Evolutionary conservation across 1,284 basidiomycete species (phyloP), one percentile per base, ranked within the genome.

Genomic region (Ustilago nuda): DNA sequence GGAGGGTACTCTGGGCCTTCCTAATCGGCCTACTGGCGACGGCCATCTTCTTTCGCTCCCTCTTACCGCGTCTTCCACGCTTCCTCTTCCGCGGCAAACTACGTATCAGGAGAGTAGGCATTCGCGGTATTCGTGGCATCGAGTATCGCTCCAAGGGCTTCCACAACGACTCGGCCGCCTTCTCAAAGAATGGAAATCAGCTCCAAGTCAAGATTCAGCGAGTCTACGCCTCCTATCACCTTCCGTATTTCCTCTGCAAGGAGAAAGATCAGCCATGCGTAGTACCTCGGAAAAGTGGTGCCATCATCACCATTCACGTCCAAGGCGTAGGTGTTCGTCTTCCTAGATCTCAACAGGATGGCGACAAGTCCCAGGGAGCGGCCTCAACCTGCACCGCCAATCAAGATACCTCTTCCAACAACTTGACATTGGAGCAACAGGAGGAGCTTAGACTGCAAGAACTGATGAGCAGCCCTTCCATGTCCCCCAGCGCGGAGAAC

Each of bases 111-210:
- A 53, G 81, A 45, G 70, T 63, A 4, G 81, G 81, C 12, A 11
- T 82, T 37, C 72, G 80, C 50, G 81, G 81, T 41, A 67, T 83
- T 23, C 76, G 78, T 8, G 80, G 80, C 52, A 65, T 83, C 61
- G 80, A 82, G 56, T 83, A 79, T 46, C 71, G 75, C 27, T 76
- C 74, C 46, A 78, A 73, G n/a, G 80, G 80, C 9, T 80, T 80
- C 37, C 57, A 65, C 48, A 69, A 61, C 23, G 63, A 70, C 48
- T 69, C 66, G 19, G 69, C 66, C 17, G 74, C 66, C 27, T 69
- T 72, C 54, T 65, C 65, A 2, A 45, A 53, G 35, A 39, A 66
- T 23, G 58, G 70, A n/a, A 52, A 78, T 39, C 73, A 64, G 53
- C 55, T 81, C 54, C 62, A 76, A n/a, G 46, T 83, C 61, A 71